Evolutionary conservation across 495 filamentous ascomycete genomes (phyloP).

Genomic region (Penicillium pulvis): DNA sequence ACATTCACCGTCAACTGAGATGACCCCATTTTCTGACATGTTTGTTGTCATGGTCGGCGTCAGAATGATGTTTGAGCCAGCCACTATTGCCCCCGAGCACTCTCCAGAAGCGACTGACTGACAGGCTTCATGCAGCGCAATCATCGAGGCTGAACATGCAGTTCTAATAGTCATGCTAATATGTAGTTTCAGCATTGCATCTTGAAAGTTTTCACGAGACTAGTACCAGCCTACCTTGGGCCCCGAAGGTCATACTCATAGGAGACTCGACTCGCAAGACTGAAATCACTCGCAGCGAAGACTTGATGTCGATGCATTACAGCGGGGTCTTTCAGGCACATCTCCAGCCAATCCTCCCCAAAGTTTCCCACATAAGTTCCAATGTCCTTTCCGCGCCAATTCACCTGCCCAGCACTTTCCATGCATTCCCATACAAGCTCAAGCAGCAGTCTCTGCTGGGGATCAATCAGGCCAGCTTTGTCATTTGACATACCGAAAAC

Average conservation of each 20-base stretch:
- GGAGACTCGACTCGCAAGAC: slow-evolving; percentile 35
- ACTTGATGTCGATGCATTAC: slow-evolving; percentile 17
- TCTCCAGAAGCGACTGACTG: slow-evolving; percentile 38
- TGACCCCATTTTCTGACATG: slow-evolving; percentile 31
- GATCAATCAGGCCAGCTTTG: slow-evolving; percentile 15
- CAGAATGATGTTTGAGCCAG: slow-evolving; percentile 45
- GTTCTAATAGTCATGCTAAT: slow-evolving; percentile 21
- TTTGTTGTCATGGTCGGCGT: slow-evolving; percentile 31
- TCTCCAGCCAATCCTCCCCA: slow-evolving; percentile 36
- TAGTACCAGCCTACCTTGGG: slow-evolving; percentile 32
- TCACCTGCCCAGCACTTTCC: slow-evolving; percentile 46
- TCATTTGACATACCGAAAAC: no score
- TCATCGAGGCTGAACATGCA: slow-evolving; percentile 41
- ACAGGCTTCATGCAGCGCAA: slow-evolving; percentile 37
- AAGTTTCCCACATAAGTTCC: slow-evolving; percentile 53
- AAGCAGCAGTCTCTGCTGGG: slow-evolving; percentile 57
- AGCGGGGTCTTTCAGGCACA: slow-evolving; percentile 23
- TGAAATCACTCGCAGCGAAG: slow-evolving; percentile 33
- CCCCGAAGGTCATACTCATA: slow-evolving; percentile 39
- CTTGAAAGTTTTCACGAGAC: background rate
- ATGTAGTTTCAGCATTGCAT: no score
- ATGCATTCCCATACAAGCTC: slow-evolving; percentile 49
- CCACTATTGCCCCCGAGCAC: slow-evolving; percentile 43
- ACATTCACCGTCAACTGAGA: slow-evolving; percentile 39
- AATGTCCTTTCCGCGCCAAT: slow-evolving; percentile 42